Evolutionary conservation across 768 basidiomycete genomes (phyloP).

Genomic region (Mrakia blollopis): DNA sequence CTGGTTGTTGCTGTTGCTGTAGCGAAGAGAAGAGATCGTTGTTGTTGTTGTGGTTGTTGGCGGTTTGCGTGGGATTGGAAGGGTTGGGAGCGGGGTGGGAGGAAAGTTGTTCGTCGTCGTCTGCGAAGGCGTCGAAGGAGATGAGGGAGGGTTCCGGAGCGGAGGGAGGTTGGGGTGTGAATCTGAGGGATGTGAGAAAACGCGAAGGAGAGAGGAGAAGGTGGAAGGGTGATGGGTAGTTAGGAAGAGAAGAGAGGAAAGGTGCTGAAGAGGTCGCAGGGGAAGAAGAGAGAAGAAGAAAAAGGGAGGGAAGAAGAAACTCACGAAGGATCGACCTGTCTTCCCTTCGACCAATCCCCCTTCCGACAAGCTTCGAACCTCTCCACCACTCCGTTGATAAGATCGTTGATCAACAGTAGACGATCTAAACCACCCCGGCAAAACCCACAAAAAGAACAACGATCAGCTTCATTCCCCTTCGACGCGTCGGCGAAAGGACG

Average conservation of each 20-base stretch:
- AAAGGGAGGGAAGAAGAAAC: slow-evolving; percentile 26
- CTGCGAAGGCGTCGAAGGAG: slow-evolving; percentile 46
- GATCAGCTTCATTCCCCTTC: not conserved
- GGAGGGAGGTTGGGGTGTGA: slow-evolving; percentile 13
- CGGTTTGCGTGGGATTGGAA: not conserved
- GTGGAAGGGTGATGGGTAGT: not conserved
- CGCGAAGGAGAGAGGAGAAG: not conserved
- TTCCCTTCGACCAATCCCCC: slow-evolving; percentile 65
- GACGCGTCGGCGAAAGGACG: not conserved
- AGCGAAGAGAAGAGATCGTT: not conserved
- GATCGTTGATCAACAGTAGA: slow-evolving; percentile 92
- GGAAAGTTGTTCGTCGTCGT: slow-evolving; percentile 41
- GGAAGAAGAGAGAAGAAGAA: too few species aligned
- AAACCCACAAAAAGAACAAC: not conserved
- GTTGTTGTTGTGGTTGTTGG: not conserved
- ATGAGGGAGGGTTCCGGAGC: slow-evolving; percentile 40
- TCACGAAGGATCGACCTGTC: slow-evolving; percentile 47
- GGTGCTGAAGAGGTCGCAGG: not conserved
- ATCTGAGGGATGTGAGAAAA: not conserved
- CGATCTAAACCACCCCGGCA: slow-evolving; percentile 57
- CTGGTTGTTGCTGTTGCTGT: slow-evolving; percentile 19
- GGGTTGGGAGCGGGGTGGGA: not conserved
- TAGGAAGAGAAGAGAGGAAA: not conserved
- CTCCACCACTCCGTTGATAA: slow-evolving; percentile 84
- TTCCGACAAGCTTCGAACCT: slow-evolving; percentile 91